These are phyloP conservation scores for Fraxinus baroniana DNA, from an alignment of 305 asterid genomes.

Conservation along the genomic window DNA sequence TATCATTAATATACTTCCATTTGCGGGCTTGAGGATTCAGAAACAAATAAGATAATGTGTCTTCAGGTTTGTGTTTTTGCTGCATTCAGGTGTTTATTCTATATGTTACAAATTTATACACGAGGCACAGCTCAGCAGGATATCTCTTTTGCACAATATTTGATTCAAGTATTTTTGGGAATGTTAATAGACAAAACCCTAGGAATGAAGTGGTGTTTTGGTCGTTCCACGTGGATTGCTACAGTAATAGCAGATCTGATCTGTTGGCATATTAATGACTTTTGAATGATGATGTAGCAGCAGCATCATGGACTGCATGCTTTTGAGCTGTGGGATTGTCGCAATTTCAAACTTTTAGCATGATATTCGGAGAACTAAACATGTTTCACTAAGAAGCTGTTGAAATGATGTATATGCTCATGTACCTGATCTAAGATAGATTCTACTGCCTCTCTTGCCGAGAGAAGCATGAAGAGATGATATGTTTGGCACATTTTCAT, in stretches of 20 bases:
- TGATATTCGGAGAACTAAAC: background rate
- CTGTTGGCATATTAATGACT: background rate
- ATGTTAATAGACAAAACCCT: background rate
- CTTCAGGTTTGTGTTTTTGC: background rate
- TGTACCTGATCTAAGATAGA: background rate
- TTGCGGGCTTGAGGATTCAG: background rate
- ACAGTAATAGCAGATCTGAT: background rate
- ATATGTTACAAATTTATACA: background rate
- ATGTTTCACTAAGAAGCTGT: background rate
- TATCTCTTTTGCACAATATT: background rate
- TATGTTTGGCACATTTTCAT: background rate
- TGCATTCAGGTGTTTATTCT: background rate
- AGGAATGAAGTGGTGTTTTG: background rate
- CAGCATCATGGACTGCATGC: background rate
- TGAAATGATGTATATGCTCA: background rate
- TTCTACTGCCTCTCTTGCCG: background rate
- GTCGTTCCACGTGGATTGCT: background rate
- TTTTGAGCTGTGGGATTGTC: background rate
- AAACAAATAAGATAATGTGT: background rate
- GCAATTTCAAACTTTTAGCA: background rate
- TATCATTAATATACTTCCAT: background rate
- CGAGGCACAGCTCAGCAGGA: background rate
- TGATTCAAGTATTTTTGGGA: background rate
- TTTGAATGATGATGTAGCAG: background rate
- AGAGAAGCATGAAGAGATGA: background rate